Evolutionary conservation across 2,329 filamentous ascomycete species (phyloP).

Genomic region (Calonectria pteridis): DNA sequence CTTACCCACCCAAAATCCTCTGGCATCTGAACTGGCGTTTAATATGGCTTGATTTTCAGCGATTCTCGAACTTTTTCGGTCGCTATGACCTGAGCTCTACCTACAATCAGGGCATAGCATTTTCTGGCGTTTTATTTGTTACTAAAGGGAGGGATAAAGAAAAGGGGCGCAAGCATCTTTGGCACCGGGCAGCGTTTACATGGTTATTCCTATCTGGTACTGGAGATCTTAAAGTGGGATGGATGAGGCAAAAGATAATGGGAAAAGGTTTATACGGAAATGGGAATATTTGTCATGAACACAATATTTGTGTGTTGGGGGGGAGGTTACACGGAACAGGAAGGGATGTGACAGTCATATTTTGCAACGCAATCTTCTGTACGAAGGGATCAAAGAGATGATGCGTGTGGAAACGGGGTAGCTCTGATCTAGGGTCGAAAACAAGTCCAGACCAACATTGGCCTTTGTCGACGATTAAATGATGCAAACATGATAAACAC

Average conservation of each 20-base stretch:
- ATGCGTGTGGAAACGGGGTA: constrained; percentile 13
- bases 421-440: neutral
- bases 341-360: constrained; percentile 29
- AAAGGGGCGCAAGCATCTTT: constrained; percentile 19
- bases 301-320: neutral
- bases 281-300: neutral
- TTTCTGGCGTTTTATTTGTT: constrained; percentile 33
- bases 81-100: constrained; percentile 17
- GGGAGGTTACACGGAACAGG: neutral
- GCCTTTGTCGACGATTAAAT: constrained; percentile 21
- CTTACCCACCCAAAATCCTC: constrained; percentile 21
- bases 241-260: constrained; percentile 9
- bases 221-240: constrained; percentile 9
- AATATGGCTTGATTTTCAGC: constrained; percentile 22
- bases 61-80: constrained; percentile 11
- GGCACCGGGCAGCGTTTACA: constrained; percentile 9
- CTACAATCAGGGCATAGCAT: constrained; percentile 31
- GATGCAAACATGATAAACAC: constrained; percentile 19
- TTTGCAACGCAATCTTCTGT: constrained; percentile 29
- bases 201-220: constrained; percentile 16
- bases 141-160: constrained; percentile 17
- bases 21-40: constrained; percentile 39
- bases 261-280: neutral
- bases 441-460: neutral
- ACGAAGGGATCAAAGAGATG: neutral